These are phyloP conservation scores for Aureobasidium sp. DNA, from an alignment of 2,329 filamentous ascomycete species.

Conservation along the genomic window DNA sequence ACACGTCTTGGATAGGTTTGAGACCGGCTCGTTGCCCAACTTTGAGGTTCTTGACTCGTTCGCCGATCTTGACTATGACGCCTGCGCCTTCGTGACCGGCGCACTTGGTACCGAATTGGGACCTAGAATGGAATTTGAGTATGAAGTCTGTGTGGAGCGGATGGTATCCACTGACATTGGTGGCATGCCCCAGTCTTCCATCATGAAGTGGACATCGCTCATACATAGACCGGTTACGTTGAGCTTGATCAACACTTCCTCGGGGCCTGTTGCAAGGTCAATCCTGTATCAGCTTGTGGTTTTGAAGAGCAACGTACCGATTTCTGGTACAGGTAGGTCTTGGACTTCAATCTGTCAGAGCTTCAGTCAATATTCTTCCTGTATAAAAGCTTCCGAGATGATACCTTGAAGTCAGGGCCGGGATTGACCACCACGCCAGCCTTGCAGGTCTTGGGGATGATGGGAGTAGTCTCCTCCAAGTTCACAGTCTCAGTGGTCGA, in stretches of 20 bases:
- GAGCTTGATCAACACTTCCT: conserved; percentile 51
- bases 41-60: conserved; percentile 47
- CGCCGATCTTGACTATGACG: conserved; percentile 50
- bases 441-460: conserved; percentile 44
- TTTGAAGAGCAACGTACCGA: conserved; percentile 31
- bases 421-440: conserved; percentile 46
- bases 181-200: conserved; percentile 45
- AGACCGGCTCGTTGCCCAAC: conserved; percentile 49
- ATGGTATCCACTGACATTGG: conserved; percentile 43
- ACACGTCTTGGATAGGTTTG: conserved; percentile 47
- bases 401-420: conserved; percentile 40
- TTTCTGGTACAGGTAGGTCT: conserved; percentile 43
- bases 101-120: conserved; percentile 27
- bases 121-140: too few species aligned
- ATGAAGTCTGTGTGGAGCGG: too few species aligned
- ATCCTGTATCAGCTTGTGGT: too few species aligned
- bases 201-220: conserved; percentile 52
- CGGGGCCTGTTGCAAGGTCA: conserved; percentile 34
- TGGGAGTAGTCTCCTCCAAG: background rate
- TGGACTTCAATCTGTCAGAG: conserved; percentile 35
- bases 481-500: background rate
- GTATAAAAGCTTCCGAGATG: background rate
- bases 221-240: conserved; percentile 54
- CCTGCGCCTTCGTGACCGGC: conserved; percentile 54
- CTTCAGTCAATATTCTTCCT: background rate